These are phyloP conservation scores for Penicillium sp. DNA, from an alignment of 2,329 filamentous ascomycete genomes.

Conservation along the genomic window DNA sequence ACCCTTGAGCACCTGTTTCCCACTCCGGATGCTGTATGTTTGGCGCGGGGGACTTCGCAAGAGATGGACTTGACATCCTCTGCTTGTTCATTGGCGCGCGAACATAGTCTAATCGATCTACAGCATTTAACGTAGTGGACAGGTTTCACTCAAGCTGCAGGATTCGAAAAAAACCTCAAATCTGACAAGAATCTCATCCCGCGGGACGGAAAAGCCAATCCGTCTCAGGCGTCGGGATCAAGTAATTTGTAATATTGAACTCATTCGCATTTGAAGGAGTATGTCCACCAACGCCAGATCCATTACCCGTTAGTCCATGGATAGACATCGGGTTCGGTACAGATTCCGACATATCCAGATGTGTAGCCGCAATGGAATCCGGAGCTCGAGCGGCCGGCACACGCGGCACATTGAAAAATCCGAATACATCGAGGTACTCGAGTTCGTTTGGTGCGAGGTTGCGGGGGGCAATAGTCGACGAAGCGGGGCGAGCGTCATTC, in stretches of 20 bases:
- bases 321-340: constrained; percentile 39
- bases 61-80: neutral
- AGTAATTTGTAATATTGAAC: constrained; percentile 48
- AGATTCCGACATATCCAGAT: constrained; percentile 26
- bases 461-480: constrained; percentile 52
- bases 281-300: constrained; percentile 19
- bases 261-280: constrained; percentile 32
- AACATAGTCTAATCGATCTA: neutral
- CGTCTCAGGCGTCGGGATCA: constrained; percentile 48
- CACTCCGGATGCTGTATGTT: neutral
- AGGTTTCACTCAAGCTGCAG: neutral
- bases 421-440: constrained; percentile 89
- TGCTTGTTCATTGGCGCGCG: neutral
- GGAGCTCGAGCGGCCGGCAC: constrained; percentile 51
- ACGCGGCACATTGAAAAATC: constrained; percentile 89
- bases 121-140: too few species aligned
- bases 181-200: neutral
- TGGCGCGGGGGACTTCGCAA: neutral
- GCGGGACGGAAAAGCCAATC: constrained; percentile 45
- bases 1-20: neutral
- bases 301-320: constrained; percentile 31
- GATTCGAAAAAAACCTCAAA: neutral
- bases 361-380: constrained; percentile 21
- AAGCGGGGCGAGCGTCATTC: constrained; percentile 4
- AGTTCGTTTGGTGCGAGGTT: constrained; percentile 77